A percentile compares a stretch with the other conserved stretches of the same genome.
Evolutionary conservation across 78 protist genomes (phyloP).

Genomic region (Dictyostelium discoideum): dicty_2.7 NC_007091.3:4027501-4028000

Average conservation of each 20-base stretch:
- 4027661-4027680: neutral
- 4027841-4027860: neutral
- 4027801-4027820: slow-evolving; percentile 30
- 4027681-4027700: slow-evolving; percentile 12
- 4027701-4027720: neutral
- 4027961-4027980: slow-evolving; percentile 50
- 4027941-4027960: slow-evolving; percentile 29
- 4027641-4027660: neutral
- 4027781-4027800: neutral
- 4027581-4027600: slow-evolving; percentile 19
- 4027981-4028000: slow-evolving; percentile 21
- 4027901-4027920: slow-evolving; percentile 37
- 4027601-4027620: slow-evolving; percentile 31
- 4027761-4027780: slow-evolving; percentile 41
- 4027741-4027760: slow-evolving; percentile 6
- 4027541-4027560: neutral
- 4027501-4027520: too few relatives aligned
- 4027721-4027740: slow-evolving; percentile 18
- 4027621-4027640: slow-evolving; percentile 62
- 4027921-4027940: slow-evolving; percentile 76
- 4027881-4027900: slow-evolving; percentile 25
- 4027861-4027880: slow-evolving; percentile 35
- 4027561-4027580: slow-evolving; percentile 14
- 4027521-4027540: neutral
- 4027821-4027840: slow-evolving; percentile 1